Evolutionary conservation across 2,329 filamentous ascomycete species (phyloP).

Genomic region (Dryadomyces quercivorus): DNA sequence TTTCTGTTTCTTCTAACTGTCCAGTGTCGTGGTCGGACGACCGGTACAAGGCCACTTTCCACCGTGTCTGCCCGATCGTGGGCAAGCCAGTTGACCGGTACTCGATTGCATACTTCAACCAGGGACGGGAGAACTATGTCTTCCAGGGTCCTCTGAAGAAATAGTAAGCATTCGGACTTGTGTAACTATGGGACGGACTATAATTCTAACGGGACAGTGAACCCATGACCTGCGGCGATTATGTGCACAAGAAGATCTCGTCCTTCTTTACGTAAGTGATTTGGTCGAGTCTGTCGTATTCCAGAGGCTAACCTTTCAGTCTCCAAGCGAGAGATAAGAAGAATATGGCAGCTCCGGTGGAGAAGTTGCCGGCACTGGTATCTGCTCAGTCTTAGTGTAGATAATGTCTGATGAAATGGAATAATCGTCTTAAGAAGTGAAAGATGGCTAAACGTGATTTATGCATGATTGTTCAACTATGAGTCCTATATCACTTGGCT

Average conservation of each 20-base stretch:
- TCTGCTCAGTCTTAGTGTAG: neutral
- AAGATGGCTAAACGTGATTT: no score
- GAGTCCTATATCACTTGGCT: no score
- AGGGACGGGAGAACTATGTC: slow-evolving; percentile 14
- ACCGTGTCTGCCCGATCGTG: slow-evolving; percentile 37
- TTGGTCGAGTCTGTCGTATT: neutral
- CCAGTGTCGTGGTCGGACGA: slow-evolving; percentile 48
- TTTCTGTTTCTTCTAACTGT: neutral
- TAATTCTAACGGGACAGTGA: neutral
- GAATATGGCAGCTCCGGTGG: neutral
- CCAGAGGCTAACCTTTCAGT: neutral
- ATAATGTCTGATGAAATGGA: neutral
- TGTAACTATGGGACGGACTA: neutral
- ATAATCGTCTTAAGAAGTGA: neutral
- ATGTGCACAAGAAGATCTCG: neutral
- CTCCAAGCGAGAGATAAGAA: neutral
- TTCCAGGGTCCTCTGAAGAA: neutral
- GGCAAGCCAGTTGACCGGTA: slow-evolving; percentile 33
- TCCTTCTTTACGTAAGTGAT: neutral
- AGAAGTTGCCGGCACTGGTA: neutral
- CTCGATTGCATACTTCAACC: slow-evolving; percentile 48
- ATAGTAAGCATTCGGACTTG: neutral
- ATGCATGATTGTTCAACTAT: no score
- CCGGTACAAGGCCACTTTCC: slow-evolving; percentile 54
- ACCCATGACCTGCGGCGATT: neutral